Evolutionary conservation across 2,329 filamentous ascomycete genomes (phyloP).

Genomic region (Exserohilum rostratum): DNA sequence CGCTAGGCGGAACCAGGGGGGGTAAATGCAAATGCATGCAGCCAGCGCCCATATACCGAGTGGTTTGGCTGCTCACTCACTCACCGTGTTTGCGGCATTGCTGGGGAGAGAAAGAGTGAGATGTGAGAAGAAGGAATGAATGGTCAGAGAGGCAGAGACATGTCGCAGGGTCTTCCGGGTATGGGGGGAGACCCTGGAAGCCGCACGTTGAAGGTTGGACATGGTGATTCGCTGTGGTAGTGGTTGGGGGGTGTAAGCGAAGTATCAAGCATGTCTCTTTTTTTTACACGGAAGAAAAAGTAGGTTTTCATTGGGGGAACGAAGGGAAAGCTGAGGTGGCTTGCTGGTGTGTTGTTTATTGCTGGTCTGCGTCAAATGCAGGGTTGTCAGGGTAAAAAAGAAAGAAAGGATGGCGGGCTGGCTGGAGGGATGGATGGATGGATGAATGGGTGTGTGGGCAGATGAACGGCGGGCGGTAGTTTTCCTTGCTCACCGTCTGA

Average conservation of each 20-base stretch:
- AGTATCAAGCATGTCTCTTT: not conserved
- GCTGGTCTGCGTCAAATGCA: too few relatives aligned
- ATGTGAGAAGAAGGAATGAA: too few relatives aligned
- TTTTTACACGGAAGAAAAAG: not conserved
- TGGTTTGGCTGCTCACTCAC: too few relatives aligned
- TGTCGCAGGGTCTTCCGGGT: not conserved
- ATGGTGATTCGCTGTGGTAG: slow-evolving; percentile 15
- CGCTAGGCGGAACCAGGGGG: not conserved
- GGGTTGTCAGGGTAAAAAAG: too few relatives aligned
- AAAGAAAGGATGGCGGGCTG: not conserved
- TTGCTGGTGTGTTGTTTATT: not conserved
- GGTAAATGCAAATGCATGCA: too few relatives aligned
- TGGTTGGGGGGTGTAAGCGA: not conserved
- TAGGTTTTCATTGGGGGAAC: not conserved
- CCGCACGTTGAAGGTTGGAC: slow-evolving; percentile 10
- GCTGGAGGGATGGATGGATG: too few relatives aligned
- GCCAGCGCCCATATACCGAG: too few relatives aligned
- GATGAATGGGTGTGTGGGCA: not conserved
- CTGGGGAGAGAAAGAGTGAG: not conserved
- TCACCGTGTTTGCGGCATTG: not conserved
- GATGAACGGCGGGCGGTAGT: not conserved
- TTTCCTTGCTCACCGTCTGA: slow-evolving; percentile 34
- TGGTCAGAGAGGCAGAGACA: too few relatives aligned
- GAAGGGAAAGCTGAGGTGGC: not conserved
- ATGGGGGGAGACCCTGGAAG: too few relatives aligned